Conservation (phyloP, 345 rosid genomes). For the Eucalyptus erythrocorys region DNA sequence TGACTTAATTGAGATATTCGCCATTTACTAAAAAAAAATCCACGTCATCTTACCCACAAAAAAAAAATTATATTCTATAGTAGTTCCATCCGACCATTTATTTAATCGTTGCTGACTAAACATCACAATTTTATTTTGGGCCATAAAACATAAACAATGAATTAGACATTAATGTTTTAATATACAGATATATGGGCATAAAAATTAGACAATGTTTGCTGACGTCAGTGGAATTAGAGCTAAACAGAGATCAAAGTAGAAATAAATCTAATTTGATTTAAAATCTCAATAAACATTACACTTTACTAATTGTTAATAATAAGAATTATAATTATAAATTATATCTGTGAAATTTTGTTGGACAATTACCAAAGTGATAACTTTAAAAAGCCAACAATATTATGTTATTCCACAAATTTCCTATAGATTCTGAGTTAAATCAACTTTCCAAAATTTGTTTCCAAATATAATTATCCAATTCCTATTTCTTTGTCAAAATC, state of each 20-base stretch:
- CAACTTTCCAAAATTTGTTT: background rate
- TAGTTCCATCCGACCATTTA: background rate
- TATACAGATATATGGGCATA: background rate
- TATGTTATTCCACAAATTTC: background rate
- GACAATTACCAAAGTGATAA: background rate
- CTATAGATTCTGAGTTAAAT: no score
- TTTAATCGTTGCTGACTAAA: background rate
- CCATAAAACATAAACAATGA: background rate
- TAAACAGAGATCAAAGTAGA: background rate
- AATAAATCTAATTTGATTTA: background rate
- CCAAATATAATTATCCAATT: background rate
- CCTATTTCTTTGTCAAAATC: background rate
- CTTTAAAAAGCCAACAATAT: no score
- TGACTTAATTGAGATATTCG: background rate
- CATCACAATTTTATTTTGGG: background rate
- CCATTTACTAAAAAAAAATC: background rate
- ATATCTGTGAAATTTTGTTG: background rate
- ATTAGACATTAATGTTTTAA: background rate
- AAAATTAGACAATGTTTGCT: background rate
- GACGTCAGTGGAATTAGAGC: background rate
- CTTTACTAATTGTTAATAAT: background rate
- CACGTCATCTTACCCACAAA: background rate
- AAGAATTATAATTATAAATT: no score
- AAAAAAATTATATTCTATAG: background rate
- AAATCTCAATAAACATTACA: background rate